Conservation (phyloP, 179 eudicot species). For the Spinacia oleracea region DNA sequence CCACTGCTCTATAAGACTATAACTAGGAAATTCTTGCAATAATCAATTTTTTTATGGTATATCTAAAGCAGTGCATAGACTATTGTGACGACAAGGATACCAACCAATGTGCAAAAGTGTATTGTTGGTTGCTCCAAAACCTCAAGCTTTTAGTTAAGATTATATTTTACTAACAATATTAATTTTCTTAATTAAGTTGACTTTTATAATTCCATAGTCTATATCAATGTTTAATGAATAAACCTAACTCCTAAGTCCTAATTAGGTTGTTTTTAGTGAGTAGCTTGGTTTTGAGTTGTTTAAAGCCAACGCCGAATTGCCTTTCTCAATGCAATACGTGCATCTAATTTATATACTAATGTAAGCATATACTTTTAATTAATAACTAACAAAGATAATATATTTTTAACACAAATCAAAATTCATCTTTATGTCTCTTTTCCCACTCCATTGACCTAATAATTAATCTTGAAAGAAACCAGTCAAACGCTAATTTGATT, state of each 20-base stretch:
- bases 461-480: no score
- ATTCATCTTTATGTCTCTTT: no score
- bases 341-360: background rate
- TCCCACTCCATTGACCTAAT: no score
- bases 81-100: background rate
- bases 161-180: background rate
- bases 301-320: background rate
- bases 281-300: background rate
- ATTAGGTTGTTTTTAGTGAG: constrained; percentile 1
- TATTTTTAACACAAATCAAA: no score
- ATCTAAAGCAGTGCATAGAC: background rate
- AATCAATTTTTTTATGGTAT: no score
- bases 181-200: background rate
- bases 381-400: no score
- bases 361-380: no score
- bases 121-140: background rate
- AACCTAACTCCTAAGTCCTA: background rate
- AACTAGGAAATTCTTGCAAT: no score
- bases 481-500: no score
- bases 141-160: background rate
- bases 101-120: background rate
- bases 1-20: no score
- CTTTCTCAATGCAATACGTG: background rate
- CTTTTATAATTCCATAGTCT: background rate
- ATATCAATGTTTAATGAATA: background rate